Conservation (phyloP, 805 yeast species). For the Millerago galiae region DNA sequence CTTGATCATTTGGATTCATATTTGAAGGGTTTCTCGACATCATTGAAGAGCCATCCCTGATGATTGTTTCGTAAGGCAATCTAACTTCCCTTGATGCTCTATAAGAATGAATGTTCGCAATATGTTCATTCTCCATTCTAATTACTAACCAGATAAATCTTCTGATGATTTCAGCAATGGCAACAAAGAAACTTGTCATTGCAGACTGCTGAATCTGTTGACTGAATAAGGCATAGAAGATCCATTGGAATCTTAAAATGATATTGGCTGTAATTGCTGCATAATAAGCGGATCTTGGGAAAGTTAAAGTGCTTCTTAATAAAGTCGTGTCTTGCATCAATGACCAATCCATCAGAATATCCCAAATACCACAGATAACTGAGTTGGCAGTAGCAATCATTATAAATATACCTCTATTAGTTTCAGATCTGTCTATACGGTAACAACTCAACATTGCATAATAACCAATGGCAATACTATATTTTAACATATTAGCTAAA, state of each 20-base stretch:
- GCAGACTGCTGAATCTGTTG: slow-evolving; percentile 82
- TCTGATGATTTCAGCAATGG: slow-evolving; percentile 73
- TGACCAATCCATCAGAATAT: slow-evolving; percentile 94
- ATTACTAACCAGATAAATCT: slow-evolving; percentile 86
- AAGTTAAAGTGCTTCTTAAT: slow-evolving; percentile 68
- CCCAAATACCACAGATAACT: slow-evolving; percentile 71
- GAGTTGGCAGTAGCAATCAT: slow-evolving; percentile 72
- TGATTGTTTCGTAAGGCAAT: slow-evolving; percentile 61
- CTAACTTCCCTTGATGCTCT: slow-evolving; percentile 86
- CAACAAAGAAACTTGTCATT: slow-evolving; percentile 74
- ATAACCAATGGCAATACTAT: slow-evolving; percentile 58
- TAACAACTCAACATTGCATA: slow-evolving; percentile 71
- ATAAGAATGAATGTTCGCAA: slow-evolving; percentile 77
- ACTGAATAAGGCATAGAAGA: slow-evolving; percentile 77
- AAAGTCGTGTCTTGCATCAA: slow-evolving; percentile 60
- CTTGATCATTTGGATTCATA: slow-evolving; percentile 5
- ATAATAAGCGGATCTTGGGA: slow-evolving; percentile 59
- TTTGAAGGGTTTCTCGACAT: slow-evolving; percentile 11
- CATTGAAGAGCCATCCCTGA: slow-evolving; percentile 19
- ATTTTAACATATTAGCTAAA: slow-evolving; percentile 80
- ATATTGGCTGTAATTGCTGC: slow-evolving; percentile 69
- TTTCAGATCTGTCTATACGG: slow-evolving; percentile 46
- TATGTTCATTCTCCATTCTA: slow-evolving; percentile 95
- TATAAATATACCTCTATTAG: slow-evolving; percentile 53
- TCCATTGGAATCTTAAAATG: slow-evolving; percentile 81